phyloP scores from a whole-genome alignment of 2,329 filamentous ascomycete species.

The Penicillium olsonii region DNA sequence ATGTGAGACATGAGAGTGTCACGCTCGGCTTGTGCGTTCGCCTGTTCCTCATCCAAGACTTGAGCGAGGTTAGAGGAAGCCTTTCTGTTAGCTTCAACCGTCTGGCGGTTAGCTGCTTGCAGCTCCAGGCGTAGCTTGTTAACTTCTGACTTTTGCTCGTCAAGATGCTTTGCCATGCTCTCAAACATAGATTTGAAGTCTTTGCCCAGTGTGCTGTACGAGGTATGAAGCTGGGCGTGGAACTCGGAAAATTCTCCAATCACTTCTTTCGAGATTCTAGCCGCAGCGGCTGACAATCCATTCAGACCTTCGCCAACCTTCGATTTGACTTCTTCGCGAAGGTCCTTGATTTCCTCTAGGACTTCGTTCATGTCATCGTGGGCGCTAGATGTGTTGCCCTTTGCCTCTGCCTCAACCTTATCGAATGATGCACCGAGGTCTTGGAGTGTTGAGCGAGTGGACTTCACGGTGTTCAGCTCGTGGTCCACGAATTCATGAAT shows the following conservation, averaged over 20 bases:
- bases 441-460: slow-evolving; percentile 70
- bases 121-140: slow-evolving; percentile 72
- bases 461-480: slow-evolving; percentile 71
- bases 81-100: slow-evolving; percentile 67
- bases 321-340: slow-evolving; percentile 83
- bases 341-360: slow-evolving; percentile 85
- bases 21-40: slow-evolving; percentile 71
- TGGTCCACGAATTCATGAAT: slow-evolving; percentile 76
- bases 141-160: slow-evolving; percentile 74
- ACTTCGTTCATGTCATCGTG: slow-evolving; percentile 88
- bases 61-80: slow-evolving; percentile 68
- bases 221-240: slow-evolving; percentile 77
- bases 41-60: slow-evolving; percentile 73
- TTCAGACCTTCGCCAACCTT: slow-evolving; percentile 83
- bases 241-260: slow-evolving; percentile 83
- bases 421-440: slow-evolving; percentile 69
- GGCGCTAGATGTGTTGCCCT: slow-evolving; percentile 53
- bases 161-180: slow-evolving; percentile 72
- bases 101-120: slow-evolving; percentile 66
- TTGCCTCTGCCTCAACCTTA: slow-evolving; percentile 66
- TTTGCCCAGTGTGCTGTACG: slow-evolving; percentile 78
- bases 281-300: slow-evolving; percentile 78
- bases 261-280: slow-evolving; percentile 86
- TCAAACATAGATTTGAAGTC: slow-evolving; percentile 89
- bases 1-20: slow-evolving; percentile 75